Base-by-base conservation (phyloP, 164 flowering plant species). In the Annona squamosa region DNA sequence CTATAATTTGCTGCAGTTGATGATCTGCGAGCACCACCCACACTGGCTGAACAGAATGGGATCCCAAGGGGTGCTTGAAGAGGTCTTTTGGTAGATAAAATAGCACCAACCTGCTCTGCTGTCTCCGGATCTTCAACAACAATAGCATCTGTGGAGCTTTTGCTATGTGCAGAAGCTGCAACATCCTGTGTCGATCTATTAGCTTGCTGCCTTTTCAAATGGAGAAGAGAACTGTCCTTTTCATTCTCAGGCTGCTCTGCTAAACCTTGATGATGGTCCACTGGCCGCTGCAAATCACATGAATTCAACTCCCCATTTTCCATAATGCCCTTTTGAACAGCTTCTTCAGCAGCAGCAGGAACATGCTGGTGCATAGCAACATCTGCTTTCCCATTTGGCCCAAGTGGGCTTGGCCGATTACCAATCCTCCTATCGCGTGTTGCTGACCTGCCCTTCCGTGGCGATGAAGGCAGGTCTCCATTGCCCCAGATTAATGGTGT, bases 31-130 rank as follows among this genome's bases (percentile, higher is more conserved):
- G 92, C 78, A 82, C 97, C 99, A 83, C 99, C 99, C 3, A 84
- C 79, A 72, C 99, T 89, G 63, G 89, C 91, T 41, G 87, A 75
- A 77, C 91, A 91, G 70, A 84, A 86, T 48, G 95, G 97, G 75
- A 93, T 86, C 63, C 99, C 99, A 12, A 96, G 86, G n/a, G 98
- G 99, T 67, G 98, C 95, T 79, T 80, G 61, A 6, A 96, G 78
- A 66, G 87, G 88, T 78, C 86, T 76, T 71, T 84, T 86, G 52
- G 84, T 73, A 68, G 83, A 74, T 68, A 46, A 75, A 66, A 73
- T 64, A 48, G 72, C 80, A 46, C 65, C 68, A 6, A 74, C 78
- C 62, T 84, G 86, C 65, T 84, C 86, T 74, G 79, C 81, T 43
- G 64, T 73, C 80, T 82, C 86, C 69, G 80, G 84, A 64, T 87